phyloP scores from a whole-genome alignment of 352 stramenopile species.

The Pythium sp. region DNA sequence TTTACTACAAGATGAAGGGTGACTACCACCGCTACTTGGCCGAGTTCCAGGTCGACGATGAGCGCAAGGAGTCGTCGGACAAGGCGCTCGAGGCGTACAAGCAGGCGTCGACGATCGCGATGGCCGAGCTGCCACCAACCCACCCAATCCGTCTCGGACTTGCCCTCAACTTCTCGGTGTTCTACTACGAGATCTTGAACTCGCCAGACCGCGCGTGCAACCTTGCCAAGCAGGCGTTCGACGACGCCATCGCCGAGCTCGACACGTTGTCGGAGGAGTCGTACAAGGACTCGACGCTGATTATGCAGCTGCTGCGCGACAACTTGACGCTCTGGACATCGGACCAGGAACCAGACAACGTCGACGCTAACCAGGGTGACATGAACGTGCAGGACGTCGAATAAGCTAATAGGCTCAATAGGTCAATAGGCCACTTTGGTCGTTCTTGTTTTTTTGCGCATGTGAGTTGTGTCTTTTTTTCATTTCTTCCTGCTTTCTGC shows the following conservation, averaged over 20 bases:
- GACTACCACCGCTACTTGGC: constrained; percentile 99
- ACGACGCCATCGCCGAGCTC: constrained; percentile 99
- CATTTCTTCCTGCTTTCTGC: too few species aligned
- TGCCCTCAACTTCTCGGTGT: constrained; percentile 99
- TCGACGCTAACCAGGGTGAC: constrained; percentile 93
- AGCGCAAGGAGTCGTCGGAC: constrained; percentile 86
- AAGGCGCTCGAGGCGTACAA: constrained; percentile 93
- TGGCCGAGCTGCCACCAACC: constrained; percentile 48
- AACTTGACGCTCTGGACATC: constrained; percentile 90
- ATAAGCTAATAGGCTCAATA: constrained; percentile 18
- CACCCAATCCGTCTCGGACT: constrained; percentile 98
- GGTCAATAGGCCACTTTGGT: not conserved
- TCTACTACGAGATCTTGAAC: constrained; percentile 99
- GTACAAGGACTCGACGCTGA: constrained; percentile 99
- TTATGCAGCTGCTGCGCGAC: constrained; percentile 97
- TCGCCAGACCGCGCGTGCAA: constrained; percentile 91
- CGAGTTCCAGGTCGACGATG: constrained; percentile 98
- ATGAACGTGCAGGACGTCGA: constrained; percentile 99
- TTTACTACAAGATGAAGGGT: constrained; percentile 99
- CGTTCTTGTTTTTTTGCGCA: not conserved
- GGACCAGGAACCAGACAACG: not conserved
- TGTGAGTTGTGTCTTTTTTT: not conserved
- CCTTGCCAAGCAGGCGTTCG: constrained; percentile 97
- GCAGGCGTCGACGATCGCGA: constrained; percentile 37
- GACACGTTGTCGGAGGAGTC: constrained; percentile 99